Percentiles rank a stretch among this genome's conserved stretches.
Evolutionary conservation across 2,329 filamentous ascomycete species (phyloP).

Genomic region (Thermomyces lanuginosus): DNA sequence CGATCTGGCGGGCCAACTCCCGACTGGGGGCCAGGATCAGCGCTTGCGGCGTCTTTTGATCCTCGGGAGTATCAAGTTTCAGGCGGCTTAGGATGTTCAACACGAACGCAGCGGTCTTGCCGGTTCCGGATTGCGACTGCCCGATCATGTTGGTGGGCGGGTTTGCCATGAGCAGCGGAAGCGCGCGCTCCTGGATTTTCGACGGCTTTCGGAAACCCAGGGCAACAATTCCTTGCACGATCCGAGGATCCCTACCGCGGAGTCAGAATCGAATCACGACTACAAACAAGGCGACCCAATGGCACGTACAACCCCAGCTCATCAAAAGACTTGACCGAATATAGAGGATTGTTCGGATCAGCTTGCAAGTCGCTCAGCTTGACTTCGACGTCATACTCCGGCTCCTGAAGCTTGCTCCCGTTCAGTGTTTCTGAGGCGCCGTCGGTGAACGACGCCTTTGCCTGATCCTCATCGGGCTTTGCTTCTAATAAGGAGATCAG

Average conservation of each 20-base stretch:
- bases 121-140: conserved; percentile 97
- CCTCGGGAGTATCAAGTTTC: conserved; percentile 50
- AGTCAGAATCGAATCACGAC: conserved; percentile 1
- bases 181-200: conserved; percentile 90
- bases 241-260: conserved; percentile 37
- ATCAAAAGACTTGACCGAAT: conserved; percentile 68
- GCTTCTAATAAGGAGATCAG: conserved; percentile 6
- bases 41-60: conserved; percentile 52
- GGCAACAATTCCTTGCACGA: conserved; percentile 59
- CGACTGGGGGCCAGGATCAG: conserved; percentile 81
- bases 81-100: conserved; percentile 79
- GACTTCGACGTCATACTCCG: conserved; percentile 76
- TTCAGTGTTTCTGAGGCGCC: conserved; percentile 21
- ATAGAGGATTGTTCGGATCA: conserved; percentile 73
- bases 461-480: conserved; percentile 7
- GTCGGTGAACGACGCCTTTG: conserved; percentile 12
- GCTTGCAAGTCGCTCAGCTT: conserved; percentile 79
- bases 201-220: conserved; percentile 91
- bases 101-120: conserved; percentile 93
- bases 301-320: conserved; percentile 66
- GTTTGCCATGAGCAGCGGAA: conserved; percentile 72
- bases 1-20: conserved; percentile 87
- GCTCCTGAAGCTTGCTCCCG: conserved; percentile 47
- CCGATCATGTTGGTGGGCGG: conserved; percentile 92
- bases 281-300: not conserved